Conservation (phyloP, 1,139 yeast species). For the Kurtzmaniella quercitrusa region DNA sequence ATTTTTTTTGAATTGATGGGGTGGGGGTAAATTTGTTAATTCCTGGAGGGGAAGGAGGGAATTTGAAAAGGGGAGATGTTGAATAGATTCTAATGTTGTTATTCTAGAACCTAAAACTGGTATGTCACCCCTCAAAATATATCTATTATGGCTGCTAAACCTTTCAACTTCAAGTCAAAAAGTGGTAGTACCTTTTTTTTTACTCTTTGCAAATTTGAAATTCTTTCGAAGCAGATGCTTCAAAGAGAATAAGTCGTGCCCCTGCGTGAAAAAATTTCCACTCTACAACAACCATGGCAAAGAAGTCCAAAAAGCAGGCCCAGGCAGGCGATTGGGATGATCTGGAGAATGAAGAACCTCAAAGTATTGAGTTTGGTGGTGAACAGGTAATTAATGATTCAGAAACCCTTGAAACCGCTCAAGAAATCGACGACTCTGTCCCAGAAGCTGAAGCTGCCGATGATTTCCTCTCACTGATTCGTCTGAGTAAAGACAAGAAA, state of each 20-base stretch:
- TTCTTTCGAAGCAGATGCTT: too few relatives aligned
- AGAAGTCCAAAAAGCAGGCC: constrained; percentile 50
- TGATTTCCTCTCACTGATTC: constrained; percentile 80
- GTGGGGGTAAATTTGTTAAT: too few relatives aligned
- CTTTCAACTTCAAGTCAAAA: too few relatives aligned
- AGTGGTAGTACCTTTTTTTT: not conserved
- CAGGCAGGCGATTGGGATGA: constrained; percentile 41
- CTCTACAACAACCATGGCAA: constrained; percentile 28
- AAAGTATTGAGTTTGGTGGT: constrained; percentile 33
- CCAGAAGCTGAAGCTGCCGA: constrained; percentile 40
- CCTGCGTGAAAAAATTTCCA: constrained; percentile 2
- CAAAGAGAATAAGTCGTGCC: constrained; percentile 1
- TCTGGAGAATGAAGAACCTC: constrained; percentile 68
- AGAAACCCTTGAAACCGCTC: constrained; percentile 13
- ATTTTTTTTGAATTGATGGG: too few relatives aligned
- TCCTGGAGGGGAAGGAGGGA: too few relatives aligned
- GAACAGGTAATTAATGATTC: constrained; percentile 9
- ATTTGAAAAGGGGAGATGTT: too few relatives aligned
- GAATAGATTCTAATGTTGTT: too few relatives aligned
- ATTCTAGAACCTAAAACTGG: too few relatives aligned
- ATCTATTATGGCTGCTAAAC: too few relatives aligned
- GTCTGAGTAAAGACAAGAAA: constrained; percentile 75
- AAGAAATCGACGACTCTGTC: constrained; percentile 20
- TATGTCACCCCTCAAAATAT: too few relatives aligned
- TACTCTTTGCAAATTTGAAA: not conserved